These are phyloP conservation scores for Suillus hirtellus DNA, from an alignment of 768 basidiomycete genomes.

Conservation along the genomic window DNA sequence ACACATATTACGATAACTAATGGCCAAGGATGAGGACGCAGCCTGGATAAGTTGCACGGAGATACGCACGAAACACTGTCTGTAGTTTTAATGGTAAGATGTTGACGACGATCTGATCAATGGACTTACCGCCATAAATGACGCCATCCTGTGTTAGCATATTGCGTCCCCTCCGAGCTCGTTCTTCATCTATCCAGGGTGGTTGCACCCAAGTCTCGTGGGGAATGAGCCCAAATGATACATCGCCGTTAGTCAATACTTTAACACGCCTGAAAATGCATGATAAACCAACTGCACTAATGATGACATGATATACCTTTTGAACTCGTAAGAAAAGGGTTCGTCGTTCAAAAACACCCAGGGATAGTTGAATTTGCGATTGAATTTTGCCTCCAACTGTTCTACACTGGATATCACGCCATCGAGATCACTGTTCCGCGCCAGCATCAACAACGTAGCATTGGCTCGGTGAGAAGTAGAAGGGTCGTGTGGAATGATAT, in stretches of 20 bases:
- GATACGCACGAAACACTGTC: slow-evolving; percentile 45
- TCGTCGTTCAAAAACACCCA: slow-evolving; percentile 67
- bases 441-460: slow-evolving; percentile 60
- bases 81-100: slow-evolving; percentile 18
- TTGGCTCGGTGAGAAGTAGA: slow-evolving; percentile 41
- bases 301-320: slow-evolving; percentile 31
- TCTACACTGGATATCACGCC: slow-evolving; percentile 50
- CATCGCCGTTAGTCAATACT: slow-evolving; percentile 41
- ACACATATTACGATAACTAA: slow-evolving; percentile 72
- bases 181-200: slow-evolving; percentile 68
- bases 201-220: slow-evolving; percentile 70
- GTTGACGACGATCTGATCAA: neutral
- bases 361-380: slow-evolving; percentile 57
- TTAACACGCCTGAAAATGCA: slow-evolving; percentile 31
- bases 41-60: neutral
- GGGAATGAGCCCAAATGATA: slow-evolving; percentile 61
- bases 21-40: neutral
- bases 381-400: slow-evolving; percentile 59
- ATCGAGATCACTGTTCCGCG: slow-evolving; percentile 46
- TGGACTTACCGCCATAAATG: slow-evolving; percentile 47
- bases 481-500: neutral
- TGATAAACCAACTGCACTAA: slow-evolving; percentile 14
- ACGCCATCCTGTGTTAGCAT: slow-evolving; percentile 50
- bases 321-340: slow-evolving; percentile 56
- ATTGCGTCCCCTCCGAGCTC: slow-evolving; percentile 51